These are phyloP conservation scores for Mortierella sp. DNA, from an alignment of 371 early-diverging fungal genomes.

Conservation along the genomic window DNA sequence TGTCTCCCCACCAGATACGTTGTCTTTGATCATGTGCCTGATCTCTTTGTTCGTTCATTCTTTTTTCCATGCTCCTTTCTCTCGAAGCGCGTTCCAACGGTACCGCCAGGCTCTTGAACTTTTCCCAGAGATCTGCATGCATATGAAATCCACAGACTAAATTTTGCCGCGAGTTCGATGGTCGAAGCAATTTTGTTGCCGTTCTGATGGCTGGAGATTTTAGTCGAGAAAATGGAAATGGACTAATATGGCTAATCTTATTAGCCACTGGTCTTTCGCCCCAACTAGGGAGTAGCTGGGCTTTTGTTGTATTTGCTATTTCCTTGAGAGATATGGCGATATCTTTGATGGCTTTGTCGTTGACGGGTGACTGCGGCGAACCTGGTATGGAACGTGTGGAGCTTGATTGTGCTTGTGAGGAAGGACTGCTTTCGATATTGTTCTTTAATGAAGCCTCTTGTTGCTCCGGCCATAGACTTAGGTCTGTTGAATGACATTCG, in stretches of 20 bases:
- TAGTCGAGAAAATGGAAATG: not conserved
- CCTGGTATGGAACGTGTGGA: not conserved
- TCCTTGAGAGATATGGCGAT: not conserved
- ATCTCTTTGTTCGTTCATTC: not conserved
- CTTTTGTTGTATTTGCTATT: not conserved
- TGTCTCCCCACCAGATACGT: not conserved
- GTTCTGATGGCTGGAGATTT: not conserved
- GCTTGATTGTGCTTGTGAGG: not conserved
- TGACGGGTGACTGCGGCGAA: not conserved
- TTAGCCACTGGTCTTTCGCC: not conserved
- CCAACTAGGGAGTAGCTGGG: not conserved
- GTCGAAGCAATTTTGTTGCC: not conserved
- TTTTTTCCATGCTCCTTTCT: not conserved
- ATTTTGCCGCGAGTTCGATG: not conserved
- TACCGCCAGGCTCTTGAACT: slow-evolving; percentile 10
- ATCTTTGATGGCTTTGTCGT: not conserved
- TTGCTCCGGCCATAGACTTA: slow-evolving; percentile 15
- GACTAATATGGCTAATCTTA: slow-evolving; percentile 1
- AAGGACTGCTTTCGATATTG: not conserved
- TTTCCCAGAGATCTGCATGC: slow-evolving; percentile 26
- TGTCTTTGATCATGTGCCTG: not conserved
- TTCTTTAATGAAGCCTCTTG: not conserved
- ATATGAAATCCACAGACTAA: slow-evolving; percentile 50
- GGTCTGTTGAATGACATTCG: slow-evolving; percentile 32
- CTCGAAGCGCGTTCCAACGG: not conserved